These are phyloP conservation scores for Cytospora leucostoma DNA, from an alignment of 2,329 filamentous ascomycete genomes.

Conservation along the genomic window DNA sequence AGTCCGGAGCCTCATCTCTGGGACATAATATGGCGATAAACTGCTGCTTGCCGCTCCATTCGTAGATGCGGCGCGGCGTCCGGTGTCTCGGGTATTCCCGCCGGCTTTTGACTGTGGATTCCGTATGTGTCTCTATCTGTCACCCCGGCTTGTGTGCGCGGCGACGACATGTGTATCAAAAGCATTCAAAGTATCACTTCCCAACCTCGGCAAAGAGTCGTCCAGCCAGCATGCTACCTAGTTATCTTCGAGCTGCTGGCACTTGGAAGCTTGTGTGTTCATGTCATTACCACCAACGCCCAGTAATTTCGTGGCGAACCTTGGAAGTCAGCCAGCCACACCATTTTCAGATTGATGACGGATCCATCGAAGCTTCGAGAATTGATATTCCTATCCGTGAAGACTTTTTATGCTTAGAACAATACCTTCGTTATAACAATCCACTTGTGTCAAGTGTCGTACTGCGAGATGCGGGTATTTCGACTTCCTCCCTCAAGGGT, in stretches of 20 bases:
- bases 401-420: conserved; percentile 20
- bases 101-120: neutral
- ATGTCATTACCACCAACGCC: neutral
- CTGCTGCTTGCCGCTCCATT: no score
- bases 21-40: neutral
- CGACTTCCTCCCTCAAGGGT: conserved; percentile 5
- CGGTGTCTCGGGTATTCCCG: neutral
- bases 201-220: neutral
- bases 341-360: conserved; percentile 31
- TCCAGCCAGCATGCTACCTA: neutral
- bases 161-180: neutral
- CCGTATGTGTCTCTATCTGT: neutral
- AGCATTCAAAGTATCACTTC: neutral
- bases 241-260: neutral
- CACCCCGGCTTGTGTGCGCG: neutral
- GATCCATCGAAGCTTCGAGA: conserved; percentile 49
- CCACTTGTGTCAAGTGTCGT: conserved; percentile 6
- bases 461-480: conserved; percentile 8
- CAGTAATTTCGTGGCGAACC: neutral
- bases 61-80: no score
- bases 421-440: conserved; percentile 28
- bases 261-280: neutral
- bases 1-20: neutral
- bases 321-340: conserved; percentile 15
- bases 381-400: conserved; percentile 30